Evolutionary conservation across 2,329 filamentous ascomycete species (phyloP), one percentile per base, ranked within the genome.

Genomic region (Ophiosphaerella narmari): DNA sequence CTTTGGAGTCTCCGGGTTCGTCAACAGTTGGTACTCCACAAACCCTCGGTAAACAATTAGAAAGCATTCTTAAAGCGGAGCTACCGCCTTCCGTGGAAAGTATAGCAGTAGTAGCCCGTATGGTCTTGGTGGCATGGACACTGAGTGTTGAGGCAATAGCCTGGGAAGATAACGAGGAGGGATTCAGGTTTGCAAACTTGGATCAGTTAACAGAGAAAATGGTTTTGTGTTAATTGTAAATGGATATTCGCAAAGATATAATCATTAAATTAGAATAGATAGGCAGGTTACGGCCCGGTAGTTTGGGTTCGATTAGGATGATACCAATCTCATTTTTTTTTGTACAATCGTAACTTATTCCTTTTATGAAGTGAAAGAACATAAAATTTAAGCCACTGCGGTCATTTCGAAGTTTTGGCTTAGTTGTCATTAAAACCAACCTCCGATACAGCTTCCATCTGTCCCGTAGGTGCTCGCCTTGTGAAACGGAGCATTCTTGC

Each of bases 41-140:
- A 31, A 67, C 55, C 18, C 56, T 72, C 1, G 67, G 61, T 0
- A 56, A 49, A 38, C 54, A 65, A 40, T 31, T 67, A 6, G 70
- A 72, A 39, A 26, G 26, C 0, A 50, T 71, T 0, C 50, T 73
- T 5, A 72, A 71, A 45, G 18, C 43, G 0, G 54, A 62, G 0
- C 33, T 71, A 7, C 68, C 70, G 7, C 48, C 71, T 8, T 52
- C 57, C 36, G 43, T 72, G 2, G 46, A 59, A 7, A 62, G 34
- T 1, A 46, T 71, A 8, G 65, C 64, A 0, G 46, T 40, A 32
- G 62, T 72, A 0, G 65, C 66, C 11, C 38, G 66, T 7, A 43
- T 71, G 46, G 59, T 72, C 16, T 13, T 71, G 38, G 68, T 67
- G 6, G 70, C 67, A 1, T 73, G 70, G 70, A 67, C 66, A 26